A percentile compares a stretch with the other conserved stretches of the same genome.
These are phyloP conservation scores for Aspergillus sparsus DNA, from an alignment of 495 filamentous ascomycete species.

Conservation along the genomic window DNA sequence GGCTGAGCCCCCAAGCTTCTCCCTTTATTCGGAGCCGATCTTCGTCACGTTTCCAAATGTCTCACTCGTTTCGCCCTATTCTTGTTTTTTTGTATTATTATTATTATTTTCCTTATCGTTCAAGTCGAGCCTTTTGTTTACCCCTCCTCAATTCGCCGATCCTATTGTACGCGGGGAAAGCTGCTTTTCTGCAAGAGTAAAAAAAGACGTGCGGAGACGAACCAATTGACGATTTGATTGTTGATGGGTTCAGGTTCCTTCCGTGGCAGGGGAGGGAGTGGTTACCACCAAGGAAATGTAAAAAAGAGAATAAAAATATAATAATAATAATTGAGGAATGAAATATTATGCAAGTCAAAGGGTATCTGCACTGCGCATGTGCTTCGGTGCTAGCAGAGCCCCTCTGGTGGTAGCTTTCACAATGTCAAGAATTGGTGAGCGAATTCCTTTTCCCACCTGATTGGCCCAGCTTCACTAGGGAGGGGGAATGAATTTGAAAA, in stretches of 20 bases:
- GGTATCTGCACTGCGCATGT: constrained; percentile 28
- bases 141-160: constrained; percentile 41
- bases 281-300: constrained; percentile 17
- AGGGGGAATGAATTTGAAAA: no score
- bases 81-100: background rate
- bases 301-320: constrained; percentile 19
- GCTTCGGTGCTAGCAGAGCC: constrained; percentile 32
- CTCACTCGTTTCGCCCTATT: constrained; percentile 3
- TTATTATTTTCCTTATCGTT: constrained; percentile 11
- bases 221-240: constrained; percentile 34
- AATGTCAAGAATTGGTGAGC: constrained; percentile 19
- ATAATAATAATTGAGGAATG: constrained; percentile 11
- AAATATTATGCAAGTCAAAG: constrained; percentile 28
- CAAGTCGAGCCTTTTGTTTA: constrained; percentile 25
- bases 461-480: constrained; percentile 25
- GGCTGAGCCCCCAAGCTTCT: constrained; percentile 19
- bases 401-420: constrained; percentile 24
- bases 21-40: constrained; percentile 19
- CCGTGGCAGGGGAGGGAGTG: constrained; percentile 22
- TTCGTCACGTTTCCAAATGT: constrained; percentile 22
- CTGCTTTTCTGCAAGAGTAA: constrained; percentile 37
- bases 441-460: constrained; percentile 24
- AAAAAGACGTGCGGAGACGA: constrained; percentile 32
- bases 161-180: constrained; percentile 45
- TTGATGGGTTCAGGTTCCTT: constrained; percentile 20